Base-by-base conservation (phyloP, 164 flowering plant genomes). In the Dillenia suffruticosa region DNA sequence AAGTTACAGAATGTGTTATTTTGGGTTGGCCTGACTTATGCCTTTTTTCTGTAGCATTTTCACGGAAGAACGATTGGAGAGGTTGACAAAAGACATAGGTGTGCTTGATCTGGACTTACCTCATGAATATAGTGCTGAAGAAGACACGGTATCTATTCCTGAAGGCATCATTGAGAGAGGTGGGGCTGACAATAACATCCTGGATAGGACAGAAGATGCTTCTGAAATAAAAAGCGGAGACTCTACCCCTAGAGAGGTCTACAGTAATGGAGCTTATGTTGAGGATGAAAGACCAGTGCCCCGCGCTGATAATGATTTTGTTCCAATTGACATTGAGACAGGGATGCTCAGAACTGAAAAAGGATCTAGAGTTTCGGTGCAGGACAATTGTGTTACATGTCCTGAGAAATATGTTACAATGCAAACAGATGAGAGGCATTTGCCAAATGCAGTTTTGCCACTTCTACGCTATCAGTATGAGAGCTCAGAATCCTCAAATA, bases 401-500 rank as follows among this genome's bases (percentile, higher is more conserved):
- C 70, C 53, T 63, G 81, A 74, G 66, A 82, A 80, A 58, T 51
- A 43, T 19, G 40, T 55, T 10, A 57, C 64, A 12, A 74, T 82
- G 55, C 85, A 81, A 68, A 57, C 63, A 54, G 65, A 57, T 44
- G 96, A 89, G 63, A 86, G 67, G 64, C 74, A 66, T 59, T 63
- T 85, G 45, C 85, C 92, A 13, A 79, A 70, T 76, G 76, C 89
- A 60, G 81, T 85, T 69, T 70, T 78, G 51, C 96, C 92, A 9
- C 77, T 91, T 61, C 64, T 88, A 51, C 81, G 88, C 48, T 75
- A 63, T 72, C 94, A 79, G 53, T 82, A 74, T 72, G 97, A 89
- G 74, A 89, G 93, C 74, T 94, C 96, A 54, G 99, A 94, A 54
- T 89, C 97, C 67, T 88, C 93, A 46, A 72, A 81, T 58, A 94